Conservation (phyloP, 768 basidiomycete species). For the Thelephora aurantiotincta region DNA sequence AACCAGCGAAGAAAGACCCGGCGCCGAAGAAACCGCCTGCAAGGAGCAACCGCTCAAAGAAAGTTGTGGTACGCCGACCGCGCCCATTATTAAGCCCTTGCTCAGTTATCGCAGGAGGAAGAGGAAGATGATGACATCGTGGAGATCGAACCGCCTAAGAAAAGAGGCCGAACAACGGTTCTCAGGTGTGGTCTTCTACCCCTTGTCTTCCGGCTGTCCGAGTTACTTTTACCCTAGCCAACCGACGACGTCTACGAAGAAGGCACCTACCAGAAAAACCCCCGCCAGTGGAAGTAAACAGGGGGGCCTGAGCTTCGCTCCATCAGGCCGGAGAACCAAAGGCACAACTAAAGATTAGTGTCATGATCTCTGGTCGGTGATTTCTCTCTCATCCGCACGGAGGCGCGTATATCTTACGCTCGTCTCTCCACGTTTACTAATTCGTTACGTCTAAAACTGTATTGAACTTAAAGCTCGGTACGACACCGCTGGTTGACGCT, state of each 20-base stretch:
- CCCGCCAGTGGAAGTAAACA: constrained; percentile 28
- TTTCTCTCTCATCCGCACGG: no score
- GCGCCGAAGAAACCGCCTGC: constrained; percentile 15
- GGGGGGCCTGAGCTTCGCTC: constrained; percentile 47
- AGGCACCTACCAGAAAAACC: constrained; percentile 35
- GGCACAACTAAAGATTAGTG: no score
- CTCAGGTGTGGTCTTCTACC: constrained; percentile 32
- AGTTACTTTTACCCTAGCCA: not conserved
- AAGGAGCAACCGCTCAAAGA: constrained; percentile 21
- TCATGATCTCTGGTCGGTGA: no score
- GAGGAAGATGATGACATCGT: constrained; percentile 41
- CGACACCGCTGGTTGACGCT: no score
- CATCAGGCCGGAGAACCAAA: constrained; percentile 28
- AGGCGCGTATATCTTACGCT: no score
- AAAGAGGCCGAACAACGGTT: constrained; percentile 49
- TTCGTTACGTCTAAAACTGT: no score
- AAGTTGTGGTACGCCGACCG: constrained; percentile 12
- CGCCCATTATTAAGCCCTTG: not conserved
- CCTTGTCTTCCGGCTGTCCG: not conserved
- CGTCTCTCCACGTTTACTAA: no score
- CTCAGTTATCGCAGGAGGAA: constrained; percentile 35
- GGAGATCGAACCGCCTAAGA: constrained; percentile 41
- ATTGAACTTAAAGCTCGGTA: no score
- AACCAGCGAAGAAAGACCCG: constrained; percentile 22
- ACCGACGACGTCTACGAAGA: constrained; percentile 25